A percentile compares a stretch with the other conserved stretches of the same genome.
Evolutionary conservation across 1,139 yeast genomes (phyloP).

Genomic region (Magnusiomyces tetraspermus): DNA sequence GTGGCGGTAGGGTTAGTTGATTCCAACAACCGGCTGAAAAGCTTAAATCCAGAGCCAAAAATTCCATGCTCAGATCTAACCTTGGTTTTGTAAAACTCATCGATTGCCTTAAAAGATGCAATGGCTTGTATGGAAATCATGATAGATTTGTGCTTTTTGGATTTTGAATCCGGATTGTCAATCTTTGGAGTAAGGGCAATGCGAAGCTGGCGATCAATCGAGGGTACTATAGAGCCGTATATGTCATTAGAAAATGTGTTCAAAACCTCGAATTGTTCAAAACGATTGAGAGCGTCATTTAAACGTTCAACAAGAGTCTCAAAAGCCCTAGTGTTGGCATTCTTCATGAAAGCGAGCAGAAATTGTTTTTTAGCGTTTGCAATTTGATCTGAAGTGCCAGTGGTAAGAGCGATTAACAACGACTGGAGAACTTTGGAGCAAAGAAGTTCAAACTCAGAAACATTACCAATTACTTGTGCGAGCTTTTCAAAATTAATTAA

Average conservation of each 20-base stretch:
- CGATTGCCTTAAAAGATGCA: constrained; percentile 70
- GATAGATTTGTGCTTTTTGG: constrained; percentile 15
- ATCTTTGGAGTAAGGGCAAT: constrained; percentile 36
- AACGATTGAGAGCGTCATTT: constrained; percentile 66
- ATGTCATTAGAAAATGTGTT: constrained; percentile 40
- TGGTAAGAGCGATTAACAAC: constrained; percentile 38
- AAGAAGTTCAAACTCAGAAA: constrained; percentile 70
- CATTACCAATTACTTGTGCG: constrained; percentile 27
- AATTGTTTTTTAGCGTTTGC: constrained; percentile 35
- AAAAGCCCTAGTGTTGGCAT: constrained; percentile 28
- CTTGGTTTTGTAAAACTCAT: constrained; percentile 39
- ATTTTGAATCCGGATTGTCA: constrained; percentile 22
- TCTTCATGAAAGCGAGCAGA: constrained; percentile 38
- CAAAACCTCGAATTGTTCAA: constrained; percentile 66
- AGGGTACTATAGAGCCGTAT: constrained; percentile 21
- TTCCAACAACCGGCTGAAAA: not conserved
- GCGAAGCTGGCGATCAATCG: constrained; percentile 65
- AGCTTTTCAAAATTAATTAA: constrained; percentile 25
- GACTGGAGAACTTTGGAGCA: constrained; percentile 55
- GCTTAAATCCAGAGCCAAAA: constrained; percentile 7
- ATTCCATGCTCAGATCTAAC: constrained; percentile 13
- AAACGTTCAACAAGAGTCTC: constrained; percentile 44
- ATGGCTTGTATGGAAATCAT: constrained; percentile 72
- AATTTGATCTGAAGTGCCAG: constrained; percentile 23
- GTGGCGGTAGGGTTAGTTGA: not conserved